phyloP scores from a whole-genome alignment of 495 filamentous ascomycete genomes.

The Amniculicola lignicola region DNA sequence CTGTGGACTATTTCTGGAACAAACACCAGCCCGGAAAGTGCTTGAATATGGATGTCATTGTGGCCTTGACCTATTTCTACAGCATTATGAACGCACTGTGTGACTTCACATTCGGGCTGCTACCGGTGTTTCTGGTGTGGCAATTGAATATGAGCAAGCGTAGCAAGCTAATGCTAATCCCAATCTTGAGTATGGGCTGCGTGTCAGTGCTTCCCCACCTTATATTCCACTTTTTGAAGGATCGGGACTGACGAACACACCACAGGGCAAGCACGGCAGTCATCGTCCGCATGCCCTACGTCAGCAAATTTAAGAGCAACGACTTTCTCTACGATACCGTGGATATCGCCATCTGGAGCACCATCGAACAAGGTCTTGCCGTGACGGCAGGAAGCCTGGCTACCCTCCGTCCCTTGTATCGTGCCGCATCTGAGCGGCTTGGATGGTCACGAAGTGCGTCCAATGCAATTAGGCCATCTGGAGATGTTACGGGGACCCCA shows the following conservation, averaged over 20 bases:
- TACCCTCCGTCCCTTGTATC: slow-evolving; percentile 21
- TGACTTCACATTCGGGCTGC: slow-evolving; percentile 45
- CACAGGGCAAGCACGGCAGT: slow-evolving; percentile 20
- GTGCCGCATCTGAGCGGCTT: not conserved
- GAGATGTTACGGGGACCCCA: no score
- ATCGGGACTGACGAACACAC: not conserved
- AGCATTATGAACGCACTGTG: slow-evolving; percentile 39
- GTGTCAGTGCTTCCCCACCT: not conserved
- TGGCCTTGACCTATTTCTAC: slow-evolving; percentile 40
- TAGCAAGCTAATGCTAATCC: slow-evolving; percentile 5
- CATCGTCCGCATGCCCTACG: slow-evolving; percentile 23
- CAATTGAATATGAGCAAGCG: slow-evolving; percentile 37
- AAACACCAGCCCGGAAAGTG: slow-evolving; percentile 38
- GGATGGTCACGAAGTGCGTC: slow-evolving; percentile 2
- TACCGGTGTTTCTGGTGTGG: slow-evolving; percentile 46
- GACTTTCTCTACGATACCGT: slow-evolving; percentile 26
- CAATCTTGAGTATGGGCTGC: slow-evolving; percentile 20
- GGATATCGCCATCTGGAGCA: slow-evolving; percentile 25
- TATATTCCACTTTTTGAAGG: not conserved
- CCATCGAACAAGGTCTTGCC: slow-evolving; percentile 20
- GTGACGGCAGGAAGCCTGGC: slow-evolving; percentile 19
- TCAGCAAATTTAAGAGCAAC: slow-evolving; percentile 3
- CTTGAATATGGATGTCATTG: slow-evolving; percentile 34
- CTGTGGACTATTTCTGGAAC: slow-evolving; percentile 42
- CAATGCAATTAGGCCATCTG: no score